phyloP scores from a whole-genome alignment of 1,284 basidiomycete species.

The Rhodotorula sp. region DNA sequence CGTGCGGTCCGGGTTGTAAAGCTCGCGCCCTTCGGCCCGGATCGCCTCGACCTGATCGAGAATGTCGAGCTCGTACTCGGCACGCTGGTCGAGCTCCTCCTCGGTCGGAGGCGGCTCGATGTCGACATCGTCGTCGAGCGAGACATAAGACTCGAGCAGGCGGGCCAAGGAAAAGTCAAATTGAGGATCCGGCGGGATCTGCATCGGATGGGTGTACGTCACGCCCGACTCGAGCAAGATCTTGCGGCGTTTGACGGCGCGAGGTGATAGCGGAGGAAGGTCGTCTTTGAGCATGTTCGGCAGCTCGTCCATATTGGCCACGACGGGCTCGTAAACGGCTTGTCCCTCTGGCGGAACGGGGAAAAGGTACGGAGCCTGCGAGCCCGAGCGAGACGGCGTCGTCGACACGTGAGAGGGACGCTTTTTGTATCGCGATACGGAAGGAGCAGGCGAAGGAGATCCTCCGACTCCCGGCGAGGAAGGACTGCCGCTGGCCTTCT shows the following conservation, averaged over 20 bases:
- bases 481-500: conserved; percentile 16
- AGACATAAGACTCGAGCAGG: conserved; percentile 65
- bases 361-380: conserved; percentile 23
- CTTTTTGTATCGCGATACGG: conserved; percentile 18
- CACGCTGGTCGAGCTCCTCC: conserved; percentile 54
- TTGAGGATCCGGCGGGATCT: conserved; percentile 60
- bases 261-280: conserved; percentile 46
- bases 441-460: conserved; percentile 1
- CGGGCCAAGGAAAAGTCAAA: conserved; percentile 59
- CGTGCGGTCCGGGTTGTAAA: conserved; percentile 43
- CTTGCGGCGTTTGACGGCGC: conserved; percentile 51
- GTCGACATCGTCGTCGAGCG: conserved; percentile 50
- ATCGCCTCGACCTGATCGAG: conserved; percentile 43
- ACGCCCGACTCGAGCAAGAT: conserved; percentile 62
- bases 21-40: conserved; percentile 32
- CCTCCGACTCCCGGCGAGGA: conserved; percentile 1
- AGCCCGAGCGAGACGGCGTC: conserved; percentile 7
- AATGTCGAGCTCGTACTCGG: conserved; percentile 56
- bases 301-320: conserved; percentile 34
- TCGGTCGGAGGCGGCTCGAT: conserved; percentile 41
- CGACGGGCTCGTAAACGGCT: conserved; percentile 42
- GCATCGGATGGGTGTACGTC: conserved; percentile 63
- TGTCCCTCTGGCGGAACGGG: neutral
- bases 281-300: conserved; percentile 47
- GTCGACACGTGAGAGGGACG: conserved; percentile 10